Evolutionary conservation across 345 rosid genomes (phyloP), one percentile per base, ranked within the genome.

Genomic region (Salix arbutifolia): DNA sequence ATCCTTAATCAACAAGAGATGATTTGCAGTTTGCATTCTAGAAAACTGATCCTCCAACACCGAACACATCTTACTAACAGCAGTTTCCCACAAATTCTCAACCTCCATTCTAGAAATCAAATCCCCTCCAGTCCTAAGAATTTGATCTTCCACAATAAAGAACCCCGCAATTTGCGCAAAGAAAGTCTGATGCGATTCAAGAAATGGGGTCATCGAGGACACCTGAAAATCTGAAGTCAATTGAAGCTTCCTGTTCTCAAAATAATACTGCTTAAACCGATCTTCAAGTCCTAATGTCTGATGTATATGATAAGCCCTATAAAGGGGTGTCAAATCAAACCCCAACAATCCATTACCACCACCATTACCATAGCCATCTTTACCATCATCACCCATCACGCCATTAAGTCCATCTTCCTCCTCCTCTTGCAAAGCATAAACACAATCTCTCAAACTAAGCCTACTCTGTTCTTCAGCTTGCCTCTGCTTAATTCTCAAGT

Each of bases 31-130:
- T 77, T 95, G 98, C 99, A 95, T 95, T 77, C 99, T 90, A 46
- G 99, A 96, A 84, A 96, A 96, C 81, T 96, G 99, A 84, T 96
- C 99, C 83, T 93, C 99, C 74, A 96, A 82, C 16, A 93, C 99
- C 23, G 93, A 89, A 84, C 99, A 95, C 99, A 95, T 95, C 84
- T 93, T 93, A 80, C 87, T 86, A 69, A 95, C 97, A 60, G 99
- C 99, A 69, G 89, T 85, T 75, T 95, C 99, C 99, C 99, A 95
- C 85, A 95, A 75, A 86, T 82, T 89, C 86, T 95, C 99, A 28
- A 95, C 98, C 60, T 93, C 97, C 75, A 88, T 76, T 83, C 90
- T 91, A 28, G 94, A 90, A 74, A 95, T 90, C 89, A 95, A 86
- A 21, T 91, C 88, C 21, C 97, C 99, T 10, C 98, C 97, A 2